Conservation (phyloP, 768 basidiomycete species). For the Tricholoma matsutake region DNA sequence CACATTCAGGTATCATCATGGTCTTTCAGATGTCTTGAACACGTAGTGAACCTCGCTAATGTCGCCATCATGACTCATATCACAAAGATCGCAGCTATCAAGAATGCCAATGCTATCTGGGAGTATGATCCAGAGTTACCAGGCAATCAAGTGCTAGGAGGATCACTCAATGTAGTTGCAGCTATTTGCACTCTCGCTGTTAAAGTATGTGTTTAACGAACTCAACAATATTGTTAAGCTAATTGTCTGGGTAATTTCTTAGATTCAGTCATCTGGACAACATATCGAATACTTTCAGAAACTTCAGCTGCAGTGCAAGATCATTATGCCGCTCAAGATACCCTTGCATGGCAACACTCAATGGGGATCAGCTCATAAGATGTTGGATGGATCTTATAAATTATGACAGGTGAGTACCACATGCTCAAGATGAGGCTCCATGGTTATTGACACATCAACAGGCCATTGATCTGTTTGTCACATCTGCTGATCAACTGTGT, state of each 20-base stretch:
- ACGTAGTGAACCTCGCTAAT: constrained; percentile 26
- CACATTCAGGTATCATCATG: neutral
- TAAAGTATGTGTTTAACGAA: constrained; percentile 22
- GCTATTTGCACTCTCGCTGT: constrained; percentile 26
- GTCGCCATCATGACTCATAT: constrained; percentile 29
- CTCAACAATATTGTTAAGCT: neutral
- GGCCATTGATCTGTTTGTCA: no score
- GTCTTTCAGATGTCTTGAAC: constrained; percentile 24
- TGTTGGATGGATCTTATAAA: constrained; percentile 6
- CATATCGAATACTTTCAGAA: constrained; percentile 21
- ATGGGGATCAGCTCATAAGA: constrained; percentile 6
- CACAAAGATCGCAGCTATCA: constrained; percentile 24
- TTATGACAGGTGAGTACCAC: constrained; percentile 6
- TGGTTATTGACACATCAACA: constrained; percentile 2
- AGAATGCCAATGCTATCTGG: constrained; percentile 30
- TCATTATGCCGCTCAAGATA: constrained; percentile 16
- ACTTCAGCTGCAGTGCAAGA: constrained; percentile 15
- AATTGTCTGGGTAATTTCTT: neutral
- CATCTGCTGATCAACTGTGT: no score
- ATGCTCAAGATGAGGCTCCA: neutral
- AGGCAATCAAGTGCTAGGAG: constrained; percentile 23
- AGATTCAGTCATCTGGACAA: constrained; percentile 26
- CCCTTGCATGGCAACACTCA: constrained; percentile 17
- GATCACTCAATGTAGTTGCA: constrained; percentile 29
- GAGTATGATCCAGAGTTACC: constrained; percentile 25